These are phyloP conservation scores for Xylaria scruposa DNA, from an alignment of 495 filamentous ascomycete genomes.

Conservation along the genomic window DNA sequence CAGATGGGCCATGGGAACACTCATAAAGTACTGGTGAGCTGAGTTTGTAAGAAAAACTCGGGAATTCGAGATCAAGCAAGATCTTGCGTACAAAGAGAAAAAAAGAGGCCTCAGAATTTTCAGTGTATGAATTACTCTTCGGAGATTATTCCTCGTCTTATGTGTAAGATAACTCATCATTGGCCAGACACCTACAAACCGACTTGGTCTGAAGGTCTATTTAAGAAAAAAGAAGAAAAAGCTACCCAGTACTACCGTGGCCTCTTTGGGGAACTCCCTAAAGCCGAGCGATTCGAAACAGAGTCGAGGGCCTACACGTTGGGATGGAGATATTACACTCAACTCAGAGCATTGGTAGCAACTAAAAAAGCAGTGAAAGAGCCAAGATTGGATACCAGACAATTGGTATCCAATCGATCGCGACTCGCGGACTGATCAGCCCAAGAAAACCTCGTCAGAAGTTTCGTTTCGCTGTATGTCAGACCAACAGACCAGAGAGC, in stretches of 20 bases:
- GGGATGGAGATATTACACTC: not conserved
- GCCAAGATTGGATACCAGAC: not conserved
- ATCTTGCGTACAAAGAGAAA: slow-evolving; percentile 6
- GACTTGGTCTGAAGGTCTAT: not conserved
- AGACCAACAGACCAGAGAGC: not conserved
- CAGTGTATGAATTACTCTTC: slow-evolving; percentile 40
- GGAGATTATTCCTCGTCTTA: slow-evolving; percentile 38
- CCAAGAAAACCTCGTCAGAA: not conserved
- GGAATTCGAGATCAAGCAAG: not conserved
- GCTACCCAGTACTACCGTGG: slow-evolving; percentile 12
- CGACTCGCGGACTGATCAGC: not conserved
- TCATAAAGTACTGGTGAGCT: not conserved
- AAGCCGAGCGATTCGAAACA: not conserved
- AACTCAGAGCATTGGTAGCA: not conserved
- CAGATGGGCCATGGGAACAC: not conserved
- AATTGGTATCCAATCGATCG: not conserved
- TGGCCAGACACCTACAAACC: slow-evolving; percentile 29
- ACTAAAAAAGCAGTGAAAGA: not conserved
- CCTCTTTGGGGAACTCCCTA: not conserved
- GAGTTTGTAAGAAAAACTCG: not conserved
- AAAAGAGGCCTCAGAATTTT: slow-evolving; percentile 46
- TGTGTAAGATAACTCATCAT: slow-evolving; percentile 43
- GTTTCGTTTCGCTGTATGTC: not conserved
- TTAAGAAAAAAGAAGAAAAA: not conserved
- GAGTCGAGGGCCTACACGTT: not conserved